Evolutionary conservation across 352 stramenopile genomes (phyloP).

Genomic region (Globisporangium nodosum): DNA sequence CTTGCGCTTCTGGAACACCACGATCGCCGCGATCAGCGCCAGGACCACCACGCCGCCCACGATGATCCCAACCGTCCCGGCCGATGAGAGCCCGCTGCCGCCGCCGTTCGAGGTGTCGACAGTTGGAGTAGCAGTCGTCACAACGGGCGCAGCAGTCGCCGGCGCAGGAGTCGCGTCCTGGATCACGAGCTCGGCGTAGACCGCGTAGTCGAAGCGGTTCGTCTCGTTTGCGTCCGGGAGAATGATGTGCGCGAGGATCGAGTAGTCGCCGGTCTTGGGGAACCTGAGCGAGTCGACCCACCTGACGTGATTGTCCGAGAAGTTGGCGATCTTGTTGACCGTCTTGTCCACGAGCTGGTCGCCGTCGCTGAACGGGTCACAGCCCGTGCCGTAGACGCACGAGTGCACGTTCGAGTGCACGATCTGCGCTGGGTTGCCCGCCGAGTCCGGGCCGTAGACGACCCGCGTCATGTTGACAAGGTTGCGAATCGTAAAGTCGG

Average conservation of each 20-base stretch:
- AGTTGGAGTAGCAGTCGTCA: background rate
- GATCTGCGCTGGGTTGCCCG: slow-evolving; percentile 40
- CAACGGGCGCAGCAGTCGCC: slow-evolving; percentile 1
- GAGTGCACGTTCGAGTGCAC: slow-evolving; percentile 66
- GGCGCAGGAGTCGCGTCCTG: slow-evolving; percentile 13
- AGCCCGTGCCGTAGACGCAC: slow-evolving; percentile 40
- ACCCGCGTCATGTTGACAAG: slow-evolving; percentile 46
- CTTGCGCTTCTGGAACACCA: slow-evolving; percentile 30
- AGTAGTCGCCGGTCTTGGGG: slow-evolving; percentile 26
- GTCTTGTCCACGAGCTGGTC: slow-evolving; percentile 48
- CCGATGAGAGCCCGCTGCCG: slow-evolving; percentile 31
- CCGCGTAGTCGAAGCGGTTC: slow-evolving; percentile 40
- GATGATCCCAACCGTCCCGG: slow-evolving; percentile 49
- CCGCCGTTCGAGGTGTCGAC: background rate
- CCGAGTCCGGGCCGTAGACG: slow-evolving; percentile 27
- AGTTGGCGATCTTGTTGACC: slow-evolving; percentile 44
- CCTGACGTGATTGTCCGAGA: slow-evolving; percentile 39
- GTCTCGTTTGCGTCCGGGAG: slow-evolving; percentile 43
- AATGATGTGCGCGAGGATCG: slow-evolving; percentile 56
- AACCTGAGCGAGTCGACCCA: slow-evolving; percentile 37
- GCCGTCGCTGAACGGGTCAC: slow-evolving; percentile 51
- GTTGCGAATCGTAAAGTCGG: slow-evolving; percentile 33
- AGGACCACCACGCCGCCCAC: slow-evolving; percentile 46
- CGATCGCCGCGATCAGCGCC: slow-evolving; percentile 30
- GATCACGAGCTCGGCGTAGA: slow-evolving; percentile 39